These are phyloP conservation scores for Ascochyta viciae-villosae DNA, from an alignment of 2,329 filamentous ascomycete species.

Conservation along the genomic window DNA sequence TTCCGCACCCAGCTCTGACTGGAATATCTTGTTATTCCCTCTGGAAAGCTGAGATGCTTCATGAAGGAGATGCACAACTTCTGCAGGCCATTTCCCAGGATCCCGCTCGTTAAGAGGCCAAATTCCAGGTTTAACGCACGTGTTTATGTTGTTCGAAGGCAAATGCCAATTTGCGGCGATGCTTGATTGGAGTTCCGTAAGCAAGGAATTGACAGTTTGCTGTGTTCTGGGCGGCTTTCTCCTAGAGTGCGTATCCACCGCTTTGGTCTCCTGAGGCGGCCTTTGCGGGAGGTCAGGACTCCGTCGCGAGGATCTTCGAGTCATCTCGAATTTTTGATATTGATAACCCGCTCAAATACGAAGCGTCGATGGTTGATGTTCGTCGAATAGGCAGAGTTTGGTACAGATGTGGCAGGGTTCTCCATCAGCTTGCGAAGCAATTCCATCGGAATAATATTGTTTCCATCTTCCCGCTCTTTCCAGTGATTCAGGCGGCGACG, in stretches of 20 bases:
- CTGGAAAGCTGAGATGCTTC: conserved; percentile 2
- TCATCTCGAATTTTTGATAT: background rate
- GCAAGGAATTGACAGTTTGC: background rate
- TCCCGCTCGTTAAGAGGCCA: conserved; percentile 7
- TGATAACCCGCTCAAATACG: background rate
- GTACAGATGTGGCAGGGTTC: background rate
- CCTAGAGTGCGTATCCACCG: background rate
- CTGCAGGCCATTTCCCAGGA: conserved; percentile 2
- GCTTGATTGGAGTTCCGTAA: background rate
- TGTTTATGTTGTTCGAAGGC: background rate
- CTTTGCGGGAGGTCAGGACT: background rate
- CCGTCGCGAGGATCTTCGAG: background rate
- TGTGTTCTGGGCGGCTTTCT: background rate
- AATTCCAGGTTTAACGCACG: background rate
- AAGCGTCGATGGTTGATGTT: background rate
- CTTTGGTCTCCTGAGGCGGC: background rate
- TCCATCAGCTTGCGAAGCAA: background rate
- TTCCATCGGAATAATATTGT: background rate
- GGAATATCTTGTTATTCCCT: background rate
- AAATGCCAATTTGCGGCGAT: conserved; percentile 10
- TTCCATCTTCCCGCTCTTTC: background rate
- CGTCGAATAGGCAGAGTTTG: background rate
- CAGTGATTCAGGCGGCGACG: background rate
- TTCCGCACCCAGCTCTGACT: background rate
- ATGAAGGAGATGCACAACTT: conserved; percentile 5